phyloP scores from a whole-genome alignment of 2,329 filamentous ascomycete genomes.

The Blastomyces gilchristii region DNA sequence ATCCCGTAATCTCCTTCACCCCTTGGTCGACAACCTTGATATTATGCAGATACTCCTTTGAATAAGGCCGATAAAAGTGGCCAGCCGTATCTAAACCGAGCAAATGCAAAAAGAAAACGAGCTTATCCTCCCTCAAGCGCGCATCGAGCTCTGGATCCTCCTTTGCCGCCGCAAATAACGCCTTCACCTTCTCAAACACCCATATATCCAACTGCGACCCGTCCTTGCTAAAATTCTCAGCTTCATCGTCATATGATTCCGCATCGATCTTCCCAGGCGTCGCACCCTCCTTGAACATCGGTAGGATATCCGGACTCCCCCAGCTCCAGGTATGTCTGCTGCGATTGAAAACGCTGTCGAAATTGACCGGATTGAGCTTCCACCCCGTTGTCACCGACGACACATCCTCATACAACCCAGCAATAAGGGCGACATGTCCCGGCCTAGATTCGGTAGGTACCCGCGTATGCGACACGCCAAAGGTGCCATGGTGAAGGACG shows the following conservation, averaged over 20 bases:
- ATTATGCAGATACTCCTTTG: constrained; percentile 88
- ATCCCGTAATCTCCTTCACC: constrained; percentile 67
- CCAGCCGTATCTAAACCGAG: constrained; percentile 86
- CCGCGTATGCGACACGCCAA: constrained; percentile 92
- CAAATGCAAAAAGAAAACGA: constrained; percentile 91
- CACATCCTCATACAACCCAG: constrained; percentile 93
- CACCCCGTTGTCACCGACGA: constrained; percentile 94
- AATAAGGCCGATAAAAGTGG: constrained; percentile 80
- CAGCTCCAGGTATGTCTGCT: constrained; percentile 98
- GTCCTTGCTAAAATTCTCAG: constrained; percentile 81
- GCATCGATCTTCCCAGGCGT: constrained; percentile 77
- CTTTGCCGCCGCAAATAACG: constrained; percentile 69
- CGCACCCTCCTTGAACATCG: constrained; percentile 94
- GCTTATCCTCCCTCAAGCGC: constrained; percentile 66
- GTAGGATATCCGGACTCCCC: constrained; percentile 94
- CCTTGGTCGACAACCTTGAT: constrained; percentile 89
- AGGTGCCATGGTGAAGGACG: constrained; percentile 81
- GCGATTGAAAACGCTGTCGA: constrained; percentile 96
- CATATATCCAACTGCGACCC: constrained; percentile 75
- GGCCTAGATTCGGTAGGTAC: constrained; percentile 95
- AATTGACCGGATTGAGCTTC: constrained; percentile 97
- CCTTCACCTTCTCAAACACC: constrained; percentile 92
- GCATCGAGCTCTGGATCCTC: constrained; percentile 64
- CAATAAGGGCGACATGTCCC: constrained; percentile 92
- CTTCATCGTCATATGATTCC: constrained; percentile 71